These are phyloP conservation scores for Aureobasidium sp. DNA, from an alignment of 2,329 filamentous ascomycete genomes.

Conservation along the genomic window DNA sequence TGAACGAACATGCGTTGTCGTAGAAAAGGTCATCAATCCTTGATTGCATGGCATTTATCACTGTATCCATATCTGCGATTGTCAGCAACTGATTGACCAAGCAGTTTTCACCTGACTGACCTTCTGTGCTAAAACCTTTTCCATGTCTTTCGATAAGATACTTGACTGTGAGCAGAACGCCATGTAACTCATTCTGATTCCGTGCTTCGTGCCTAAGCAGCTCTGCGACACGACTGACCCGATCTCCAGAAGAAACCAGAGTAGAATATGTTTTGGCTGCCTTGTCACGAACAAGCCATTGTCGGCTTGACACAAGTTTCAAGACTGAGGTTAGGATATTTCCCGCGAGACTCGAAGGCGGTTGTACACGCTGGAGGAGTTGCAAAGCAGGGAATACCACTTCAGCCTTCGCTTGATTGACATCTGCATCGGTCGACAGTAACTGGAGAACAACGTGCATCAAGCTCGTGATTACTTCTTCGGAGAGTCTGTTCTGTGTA, in stretches of 20 bases:
- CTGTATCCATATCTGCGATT: not conserved
- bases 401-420: conserved; percentile 21
- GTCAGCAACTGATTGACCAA: not conserved
- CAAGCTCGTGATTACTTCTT: conserved; percentile 61
- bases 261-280: conserved; percentile 60
- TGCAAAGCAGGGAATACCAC: conserved; percentile 76
- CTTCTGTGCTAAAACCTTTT: not conserved
- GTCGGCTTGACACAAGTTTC: conserved; percentile 57
- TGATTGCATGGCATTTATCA: not conserved
- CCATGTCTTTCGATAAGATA: conserved; percentile 19
- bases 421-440: conserved; percentile 32
- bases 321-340: conserved; percentile 54
- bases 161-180: conserved; percentile 26
- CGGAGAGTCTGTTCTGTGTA: conserved; percentile 54
- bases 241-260: conserved; percentile 22
- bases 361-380: conserved; percentile 64
- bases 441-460: conserved; percentile 58
- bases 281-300: conserved; percentile 79
- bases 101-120: not conserved
- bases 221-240: conserved; percentile 5
- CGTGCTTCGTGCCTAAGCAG: conserved; percentile 1
- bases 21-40: conserved; percentile 17
- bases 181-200: conserved; percentile 29
- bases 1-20: conserved; percentile 26
- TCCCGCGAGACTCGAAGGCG: conserved; percentile 51